Evolutionary conservation across 768 basidiomycete species (phyloP), one percentile per base, ranked within the genome.

Genomic region (Leucosporidium creatinivorum): DNA sequence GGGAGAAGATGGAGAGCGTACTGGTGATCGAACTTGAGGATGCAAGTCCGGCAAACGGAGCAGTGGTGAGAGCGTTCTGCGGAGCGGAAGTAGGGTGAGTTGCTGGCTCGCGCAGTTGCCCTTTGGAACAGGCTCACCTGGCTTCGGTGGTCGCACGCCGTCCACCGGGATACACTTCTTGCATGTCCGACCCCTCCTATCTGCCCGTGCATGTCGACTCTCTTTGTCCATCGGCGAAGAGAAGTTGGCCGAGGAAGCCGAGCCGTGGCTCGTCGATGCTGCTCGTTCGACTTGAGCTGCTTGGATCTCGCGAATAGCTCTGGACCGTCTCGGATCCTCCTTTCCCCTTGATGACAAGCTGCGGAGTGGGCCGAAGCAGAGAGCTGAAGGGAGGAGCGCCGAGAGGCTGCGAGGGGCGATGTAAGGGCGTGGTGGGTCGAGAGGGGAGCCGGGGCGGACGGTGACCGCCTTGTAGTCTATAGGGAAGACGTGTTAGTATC

Each of bases 401-500:
- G 47, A 13, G 65, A 60, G 50, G 63, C 57, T 56, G 47, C 36
- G 63, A n/a, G 57, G 55, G 23, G n/a, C 23, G 15, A 56, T 15
- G 59, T 13, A 19, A 36, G 57, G n/a, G 30, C 58, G 69, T 26
- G 72, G 65, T 3, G 66, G 61, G n/a, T 70, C 67, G n/a, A 48
- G 68, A 0, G 88, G 83, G 70, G 86, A 89, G 1, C 96, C 96
- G 0, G 96, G 92, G 0, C 81, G 78, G 1, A 89, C 82, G 3
- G 87, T 88, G 75, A 89, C 86, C 54, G 86, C 91, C 69, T 86
- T 87, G 78, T 86, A 96, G 77, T 99, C 39, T 44, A 15, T 17
- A 12, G 39, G 13, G 8, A 17, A 13, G 39, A 12, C 8, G 3
- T 8, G 39, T 44, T 15, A 44, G 39, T 17, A 44, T 44, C 15